Conservation (phyloP, 768 basidiomycete genomes). For the Agrocybe chaxingu region DNA sequence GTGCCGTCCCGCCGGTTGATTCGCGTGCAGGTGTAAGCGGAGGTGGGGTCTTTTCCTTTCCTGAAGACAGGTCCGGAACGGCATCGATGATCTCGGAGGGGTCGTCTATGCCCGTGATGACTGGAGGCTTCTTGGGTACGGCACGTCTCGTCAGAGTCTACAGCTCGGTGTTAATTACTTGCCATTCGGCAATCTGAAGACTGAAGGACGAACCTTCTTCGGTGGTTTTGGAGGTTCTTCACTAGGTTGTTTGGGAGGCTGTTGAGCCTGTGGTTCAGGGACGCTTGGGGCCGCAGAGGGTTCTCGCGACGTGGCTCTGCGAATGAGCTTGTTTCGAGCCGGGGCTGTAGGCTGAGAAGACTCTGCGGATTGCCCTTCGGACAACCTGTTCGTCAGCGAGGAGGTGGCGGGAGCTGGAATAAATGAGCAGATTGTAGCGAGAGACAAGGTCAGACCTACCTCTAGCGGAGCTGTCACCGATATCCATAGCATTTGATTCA, state of each 20-base stretch:
- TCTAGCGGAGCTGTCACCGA: slow-evolving; percentile 8
- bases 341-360: slow-evolving; percentile 4
- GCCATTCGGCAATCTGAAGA: neutral
- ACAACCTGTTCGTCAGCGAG: slow-evolving; percentile 45
- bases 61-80: slow-evolving; percentile 16
- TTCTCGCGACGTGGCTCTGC: slow-evolving; percentile 39
- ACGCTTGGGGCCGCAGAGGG: slow-evolving; percentile 17
- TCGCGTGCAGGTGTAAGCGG: slow-evolving; percentile 17
- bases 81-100: slow-evolving; percentile 34
- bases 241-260: slow-evolving; percentile 5
- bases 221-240: slow-evolving; percentile 20
- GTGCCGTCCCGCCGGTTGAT: slow-evolving; percentile 27
- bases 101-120: slow-evolving; percentile 45
- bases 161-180: neutral
- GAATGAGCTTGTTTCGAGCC: slow-evolving; percentile 25
- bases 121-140: slow-evolving; percentile 26
- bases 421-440: neutral
- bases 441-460: neutral
- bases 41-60: slow-evolving; percentile 12
- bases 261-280: neutral
- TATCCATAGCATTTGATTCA: slow-evolving; percentile 11
- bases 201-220: slow-evolving; percentile 26
- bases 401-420: slow-evolving; percentile 23
- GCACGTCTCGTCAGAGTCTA: slow-evolving; percentile 44
- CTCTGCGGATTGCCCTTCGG: slow-evolving; percentile 36